These are phyloP conservation scores for Ormosia semicastrata DNA, from an alignment of 306 rosid species.

Conservation along the genomic window DNA sequence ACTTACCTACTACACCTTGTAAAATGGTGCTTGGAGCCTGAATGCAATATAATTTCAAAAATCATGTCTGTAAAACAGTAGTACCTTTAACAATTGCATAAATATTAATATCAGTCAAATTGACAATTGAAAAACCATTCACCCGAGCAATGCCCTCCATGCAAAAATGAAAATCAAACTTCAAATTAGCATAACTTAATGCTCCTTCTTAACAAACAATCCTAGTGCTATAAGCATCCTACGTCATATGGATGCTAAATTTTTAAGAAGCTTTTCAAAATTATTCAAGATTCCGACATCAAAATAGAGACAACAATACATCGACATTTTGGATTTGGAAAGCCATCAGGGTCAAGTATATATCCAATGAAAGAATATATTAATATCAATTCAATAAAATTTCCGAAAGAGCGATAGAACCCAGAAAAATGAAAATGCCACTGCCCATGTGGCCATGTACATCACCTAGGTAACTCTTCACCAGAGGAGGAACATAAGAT, in stretches of 20 bases:
- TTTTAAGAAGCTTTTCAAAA: not conserved
- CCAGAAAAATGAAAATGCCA: constrained; percentile 29
- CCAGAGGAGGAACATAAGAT: constrained; percentile 21
- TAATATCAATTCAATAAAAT: constrained; percentile 49
- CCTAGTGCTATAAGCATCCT: not conserved
- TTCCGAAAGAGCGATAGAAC: constrained; percentile 6
- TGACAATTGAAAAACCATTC: not conserved
- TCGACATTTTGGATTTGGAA: not conserved
- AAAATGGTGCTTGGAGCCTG: not conserved
- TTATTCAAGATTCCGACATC: constrained; percentile 7
- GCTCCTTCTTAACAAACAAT: not conserved
- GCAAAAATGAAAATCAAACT: not conserved
- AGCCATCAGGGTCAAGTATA: not conserved
- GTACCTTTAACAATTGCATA: not conserved
- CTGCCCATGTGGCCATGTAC: constrained; percentile 63
- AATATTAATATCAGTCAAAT: not conserved
- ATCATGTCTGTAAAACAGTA: not conserved
- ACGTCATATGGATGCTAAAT: not conserved
- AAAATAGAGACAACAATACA: constrained; percentile 8
- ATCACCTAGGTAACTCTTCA: constrained; percentile 38
- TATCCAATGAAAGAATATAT: constrained; percentile 60
- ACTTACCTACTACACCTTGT: not conserved
- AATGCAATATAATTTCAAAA: not conserved
- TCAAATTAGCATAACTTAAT: constrained; percentile 5
- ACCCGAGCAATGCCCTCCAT: not conserved